Base-by-base conservation (phyloP, 164 flowering plant genomes). In the Stephania cephalantha region DNA sequence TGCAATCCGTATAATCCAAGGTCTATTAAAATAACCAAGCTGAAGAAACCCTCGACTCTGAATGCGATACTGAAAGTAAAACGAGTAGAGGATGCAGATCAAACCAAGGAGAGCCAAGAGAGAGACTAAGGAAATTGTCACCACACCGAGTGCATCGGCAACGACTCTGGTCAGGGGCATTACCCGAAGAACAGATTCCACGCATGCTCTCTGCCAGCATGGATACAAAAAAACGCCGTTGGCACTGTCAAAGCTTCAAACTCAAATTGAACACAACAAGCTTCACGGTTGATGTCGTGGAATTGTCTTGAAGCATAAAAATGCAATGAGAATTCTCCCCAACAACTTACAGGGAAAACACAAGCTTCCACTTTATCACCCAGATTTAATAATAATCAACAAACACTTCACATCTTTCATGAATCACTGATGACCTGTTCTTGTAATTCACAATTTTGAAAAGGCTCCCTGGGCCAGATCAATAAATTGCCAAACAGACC, bases 121-220 rank as follows among this genome's bases (percentile, higher is more conserved):
- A 71, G 84, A 82, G 70, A 92, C 98, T 77, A 95, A 88, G 77
- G 84, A 87, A 81, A 93, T 88, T 77, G 99, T 95, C 85, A 88
- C 92, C 90, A 91, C 97, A 90, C 98, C 97, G 87, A 95, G 84
- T 82, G 94, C 94, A 87, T 93, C 99, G 94, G 91, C 90, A 85
- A 83, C 82, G 73, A 81, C 80, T 82, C 91, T 93, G 86, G 89
- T 89, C 92, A 88, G 94, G 98, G 94, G 98, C 99, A 95, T 92
- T 86, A 95, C 97, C 95, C 95, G 85, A 92, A 86, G 70, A 80
- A 88, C 90, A 79, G 84, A 87, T 87, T 88, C 94, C 95, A 91
- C 93, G 93, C 99, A 95, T 95, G 92, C 99, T 95, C 93, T 90
- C 94, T 81, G 84, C 91, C 90, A 91, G 97, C 98, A 95, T 90